phyloP scores from a whole-genome alignment of 495 filamentous ascomycete genomes.

The Daldinia childiae region DNA sequence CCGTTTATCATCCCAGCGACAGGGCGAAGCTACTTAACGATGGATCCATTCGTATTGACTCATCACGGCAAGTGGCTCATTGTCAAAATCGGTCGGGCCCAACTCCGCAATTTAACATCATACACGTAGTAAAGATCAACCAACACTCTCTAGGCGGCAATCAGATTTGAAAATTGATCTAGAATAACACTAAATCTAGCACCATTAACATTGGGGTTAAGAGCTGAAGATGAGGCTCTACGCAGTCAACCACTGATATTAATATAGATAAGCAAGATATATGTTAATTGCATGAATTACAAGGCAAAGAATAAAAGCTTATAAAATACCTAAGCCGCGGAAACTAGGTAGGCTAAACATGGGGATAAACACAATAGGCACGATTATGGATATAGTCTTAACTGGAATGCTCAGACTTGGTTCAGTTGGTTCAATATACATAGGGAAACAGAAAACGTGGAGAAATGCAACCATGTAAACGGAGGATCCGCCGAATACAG shows the following conservation, averaged over 20 bases:
- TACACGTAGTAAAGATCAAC: background rate
- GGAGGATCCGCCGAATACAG: background rate
- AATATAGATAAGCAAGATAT: background rate
- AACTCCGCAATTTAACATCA: background rate
- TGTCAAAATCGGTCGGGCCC: background rate
- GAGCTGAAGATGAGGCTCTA: conserved; percentile 1
- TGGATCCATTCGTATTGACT: conserved; percentile 9
- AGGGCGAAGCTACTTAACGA: background rate
- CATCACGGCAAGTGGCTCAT: conserved; percentile 21
- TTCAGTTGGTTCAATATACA: too few relatives aligned
- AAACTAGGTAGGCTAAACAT: background rate
- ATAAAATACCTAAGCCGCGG: background rate
- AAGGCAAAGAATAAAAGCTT: background rate
- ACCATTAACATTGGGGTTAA: background rate
- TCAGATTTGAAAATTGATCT: background rate
- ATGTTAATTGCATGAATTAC: background rate
- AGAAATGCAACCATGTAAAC: background rate
- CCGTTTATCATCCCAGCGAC: background rate
- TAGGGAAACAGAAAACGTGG: background rate
- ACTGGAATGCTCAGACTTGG: background rate
- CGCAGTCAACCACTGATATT: background rate
- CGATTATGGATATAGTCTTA: background rate
- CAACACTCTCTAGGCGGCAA: background rate
- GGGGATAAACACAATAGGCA: background rate
- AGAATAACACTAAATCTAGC: too few relatives aligned